These are phyloP conservation scores for Acanthamoeba triangularis DNA, from an alignment of 208 protist species.

Conservation along the genomic window DNA sequence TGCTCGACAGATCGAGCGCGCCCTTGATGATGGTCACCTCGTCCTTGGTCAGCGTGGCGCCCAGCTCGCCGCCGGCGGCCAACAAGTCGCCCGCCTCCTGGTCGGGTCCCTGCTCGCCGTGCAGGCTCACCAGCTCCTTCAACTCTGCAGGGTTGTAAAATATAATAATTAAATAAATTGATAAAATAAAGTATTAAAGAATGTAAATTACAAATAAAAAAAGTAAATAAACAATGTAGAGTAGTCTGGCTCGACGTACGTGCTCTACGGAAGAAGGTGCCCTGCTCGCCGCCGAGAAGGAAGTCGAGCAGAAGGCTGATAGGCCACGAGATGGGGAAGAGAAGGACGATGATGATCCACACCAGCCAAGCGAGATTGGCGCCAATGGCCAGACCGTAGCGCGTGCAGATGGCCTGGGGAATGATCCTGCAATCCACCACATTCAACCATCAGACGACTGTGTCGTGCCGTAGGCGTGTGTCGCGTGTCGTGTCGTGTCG, in stretches of 20 bases:
- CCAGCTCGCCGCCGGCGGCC: background rate
- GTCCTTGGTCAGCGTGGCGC: constrained; percentile 78
- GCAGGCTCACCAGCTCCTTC: constrained; percentile 81
- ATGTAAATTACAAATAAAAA: too few species aligned
- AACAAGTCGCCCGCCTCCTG: background rate
- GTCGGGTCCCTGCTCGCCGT: constrained; percentile 54
- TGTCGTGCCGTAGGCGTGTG: too few species aligned
- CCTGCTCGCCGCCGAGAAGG: constrained; percentile 81
- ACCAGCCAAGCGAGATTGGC: constrained; percentile 86
- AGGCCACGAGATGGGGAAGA: constrained; percentile 83
- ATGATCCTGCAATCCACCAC: constrained; percentile 89
- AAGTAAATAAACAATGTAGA: background rate
- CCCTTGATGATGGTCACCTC: constrained; percentile 87
- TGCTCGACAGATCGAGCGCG: constrained; percentile 82
- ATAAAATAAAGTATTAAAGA: background rate
- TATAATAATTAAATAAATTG: background rate
- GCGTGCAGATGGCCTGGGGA: constrained; percentile 89
- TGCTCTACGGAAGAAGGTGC: constrained; percentile 75
- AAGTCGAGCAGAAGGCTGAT: constrained; percentile 86
- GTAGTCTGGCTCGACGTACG: background rate
- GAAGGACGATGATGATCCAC: constrained; percentile 85
- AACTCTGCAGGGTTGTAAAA: constrained; percentile 66
- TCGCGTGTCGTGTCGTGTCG: too few species aligned
- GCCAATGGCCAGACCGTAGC: constrained; percentile 88
- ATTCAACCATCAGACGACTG: too few species aligned